A percentile compares a stretch with the other conserved stretches of the same genome.
Evolutionary conservation across 805 yeast genomes (phyloP).

Genomic region (Diddensiella transvaalensis): DNA sequence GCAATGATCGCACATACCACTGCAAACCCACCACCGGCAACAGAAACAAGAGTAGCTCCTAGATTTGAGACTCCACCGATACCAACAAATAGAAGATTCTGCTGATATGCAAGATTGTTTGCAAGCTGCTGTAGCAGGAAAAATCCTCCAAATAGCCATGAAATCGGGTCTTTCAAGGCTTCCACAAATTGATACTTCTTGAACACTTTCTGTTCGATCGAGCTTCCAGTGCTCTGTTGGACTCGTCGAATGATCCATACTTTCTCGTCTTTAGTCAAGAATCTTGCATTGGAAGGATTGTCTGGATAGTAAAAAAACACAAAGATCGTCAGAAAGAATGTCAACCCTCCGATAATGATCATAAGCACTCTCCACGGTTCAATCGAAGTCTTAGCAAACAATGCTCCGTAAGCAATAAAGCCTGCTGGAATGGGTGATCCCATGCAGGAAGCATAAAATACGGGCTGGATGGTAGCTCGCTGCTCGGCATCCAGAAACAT

Average conservation of each 20-base stretch:
- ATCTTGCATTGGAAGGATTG: constrained; percentile 51
- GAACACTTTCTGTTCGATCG: constrained; percentile 44
- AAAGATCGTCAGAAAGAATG: constrained; percentile 43
- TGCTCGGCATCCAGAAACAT: constrained; percentile 49
- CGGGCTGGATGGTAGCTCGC: constrained; percentile 47
- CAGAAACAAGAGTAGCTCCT: constrained; percentile 46
- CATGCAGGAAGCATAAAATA: constrained; percentile 33
- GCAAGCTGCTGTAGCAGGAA: constrained; percentile 43
- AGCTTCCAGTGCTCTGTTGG: constrained; percentile 36
- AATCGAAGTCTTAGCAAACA: constrained; percentile 23
- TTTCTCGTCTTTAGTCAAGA: constrained; percentile 47
- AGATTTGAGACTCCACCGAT: constrained; percentile 39
- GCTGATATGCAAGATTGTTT: constrained; percentile 47
- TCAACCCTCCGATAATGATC: constrained; percentile 50
- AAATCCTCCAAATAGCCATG: constrained; percentile 38
- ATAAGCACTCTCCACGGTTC: constrained; percentile 49
- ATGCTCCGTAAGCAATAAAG: constrained; percentile 40
- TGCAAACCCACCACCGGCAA: constrained; percentile 45
- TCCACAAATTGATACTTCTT: constrained; percentile 50
- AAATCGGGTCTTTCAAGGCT: constrained; percentile 46
- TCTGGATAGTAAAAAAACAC: constrained; percentile 48
- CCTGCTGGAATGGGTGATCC: constrained; percentile 39
- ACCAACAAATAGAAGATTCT: constrained; percentile 40
- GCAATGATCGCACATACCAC: constrained; percentile 34
- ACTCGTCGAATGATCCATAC: constrained; percentile 47